These are phyloP conservation scores for Xenosphaeropsis pyriputrescens DNA, from an alignment of 2,329 filamentous ascomycete species.

Conservation along the genomic window DNA sequence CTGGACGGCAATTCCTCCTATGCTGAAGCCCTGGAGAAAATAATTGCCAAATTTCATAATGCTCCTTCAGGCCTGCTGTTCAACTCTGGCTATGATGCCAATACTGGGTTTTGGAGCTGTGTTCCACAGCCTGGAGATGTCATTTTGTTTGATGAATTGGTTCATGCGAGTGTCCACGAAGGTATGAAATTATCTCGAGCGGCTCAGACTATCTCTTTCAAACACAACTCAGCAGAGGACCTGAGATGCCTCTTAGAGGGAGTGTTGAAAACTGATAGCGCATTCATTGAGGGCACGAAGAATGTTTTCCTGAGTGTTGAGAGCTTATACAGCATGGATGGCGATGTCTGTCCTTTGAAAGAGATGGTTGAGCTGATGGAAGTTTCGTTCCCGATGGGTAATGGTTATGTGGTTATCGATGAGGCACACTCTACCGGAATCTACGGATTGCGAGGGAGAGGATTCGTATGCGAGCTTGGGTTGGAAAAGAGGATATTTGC, in stretches of 20 bases:
- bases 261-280: neutral
- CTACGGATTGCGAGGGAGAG: slow-evolving; percentile 37
- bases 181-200: slow-evolving; percentile 56
- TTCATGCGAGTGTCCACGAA: slow-evolving; percentile 69
- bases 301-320: slow-evolving; percentile 59
- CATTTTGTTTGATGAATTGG: slow-evolving; percentile 59
- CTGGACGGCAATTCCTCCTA: slow-evolving; percentile 33
- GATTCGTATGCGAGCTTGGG: slow-evolving; percentile 39
- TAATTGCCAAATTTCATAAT: slow-evolving; percentile 31
- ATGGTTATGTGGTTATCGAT: slow-evolving; percentile 50
- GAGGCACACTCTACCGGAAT: slow-evolving; percentile 55
- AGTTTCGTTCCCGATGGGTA: slow-evolving; percentile 35
- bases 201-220: slow-evolving; percentile 29
- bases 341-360: slow-evolving; percentile 50
- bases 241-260: slow-evolving; percentile 15
- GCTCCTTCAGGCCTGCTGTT: slow-evolving; percentile 32
- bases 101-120: slow-evolving; percentile 45
- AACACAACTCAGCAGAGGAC: slow-evolving; percentile 35
- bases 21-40: slow-evolving; percentile 28
- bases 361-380: slow-evolving; percentile 45
- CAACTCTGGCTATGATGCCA: slow-evolving; percentile 51
- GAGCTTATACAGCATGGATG: slow-evolving; percentile 72
- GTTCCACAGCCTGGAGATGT: slow-evolving; percentile 44
- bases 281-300: slow-evolving; percentile 11
- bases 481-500: slow-evolving; percentile 41